Base-by-base conservation (phyloP, 2,329 filamentous ascomycete genomes). In the Hypoxylon rubiginosum region DNA sequence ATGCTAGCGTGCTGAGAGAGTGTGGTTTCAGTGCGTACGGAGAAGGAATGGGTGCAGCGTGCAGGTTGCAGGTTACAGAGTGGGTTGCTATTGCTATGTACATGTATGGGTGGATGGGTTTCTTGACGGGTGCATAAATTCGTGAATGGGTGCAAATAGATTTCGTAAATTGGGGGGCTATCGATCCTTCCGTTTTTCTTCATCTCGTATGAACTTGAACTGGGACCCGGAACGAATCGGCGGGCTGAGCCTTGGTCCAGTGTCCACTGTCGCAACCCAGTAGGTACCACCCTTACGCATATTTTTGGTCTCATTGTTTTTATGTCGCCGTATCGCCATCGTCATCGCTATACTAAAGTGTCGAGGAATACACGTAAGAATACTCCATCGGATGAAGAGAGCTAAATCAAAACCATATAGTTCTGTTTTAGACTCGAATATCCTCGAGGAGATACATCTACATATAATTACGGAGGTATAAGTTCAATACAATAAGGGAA, bases 201-300 rank as follows among this genome's bases (percentile, higher is more conserved):
- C 54, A 48, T 64, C 19, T 67, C 48, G 32, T 64, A 28, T 45
- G 39, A 64, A 24, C 46, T 59, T 45, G 39, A 64, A 24, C 46
- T 59, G 53, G 53, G 32, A 26, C 32, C 50, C 63, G 66, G 63
- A 43, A 62, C 53, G 59, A 66, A 63, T 68, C 66, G 66, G 66
- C 61, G 59, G 65, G 52, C 28, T 41, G 28, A 48, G 50, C 58
- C 62, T 68, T 49, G 59, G 36, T 53, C 58, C 26, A 66, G 59
- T 24, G 21, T 24, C 62, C 58, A 57, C 19, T 6, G 39, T 43
- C 39, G 8, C 34, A n/a, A 19, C 11, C 15, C 15, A 30, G 59
- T 55, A 54, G 66, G 32, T 63, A 60, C 58, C 54, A 24, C 21
- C 21, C 21, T 24, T 24, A 24, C 21, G 21, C 21, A 24, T 24